Evolutionary conservation across 352 stramenopile genomes (phyloP), one percentile per base, ranked within the genome.

Genomic region (Phytopythium chamaehyphon): DNA sequence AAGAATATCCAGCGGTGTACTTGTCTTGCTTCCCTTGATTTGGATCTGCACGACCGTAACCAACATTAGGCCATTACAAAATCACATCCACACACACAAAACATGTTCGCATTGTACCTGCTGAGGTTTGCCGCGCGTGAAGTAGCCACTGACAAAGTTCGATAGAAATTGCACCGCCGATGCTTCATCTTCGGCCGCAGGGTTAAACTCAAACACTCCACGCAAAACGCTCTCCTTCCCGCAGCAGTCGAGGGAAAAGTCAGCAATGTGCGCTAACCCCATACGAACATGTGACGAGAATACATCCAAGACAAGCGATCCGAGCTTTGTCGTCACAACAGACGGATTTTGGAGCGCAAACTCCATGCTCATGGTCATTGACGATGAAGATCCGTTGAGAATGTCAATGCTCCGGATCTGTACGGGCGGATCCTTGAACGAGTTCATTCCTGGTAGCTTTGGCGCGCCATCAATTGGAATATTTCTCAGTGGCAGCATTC

Each of bases 141-240:
- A 93, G 61, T 88, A 93, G 2, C 83, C 83, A 21, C 54, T 83
- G 6, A 93, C 83, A 55, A 93, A 93, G 43, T 90, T 90, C 3
- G 83, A 93, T n/a, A 93, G 60, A 50, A 93, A 93, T 28, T 50
- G 70, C 28, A 72, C 58, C 11, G 77, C 64, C 15, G 51, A 65
- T 0, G 40, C 46, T 14, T 69, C 22, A 36, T 86, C 74, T 2
- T 37, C 38, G 9, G 26, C 24, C 0, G 50, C 47, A 15, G 83
- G 83, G 19, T 73, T 54, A n/a, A 88, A 89, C 19, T 69, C 58
- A 26, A 93, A 93, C 26, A 21, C 70, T 36, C 81, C 83, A 1
- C 39, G 54, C 18, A 93, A 47, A 52, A 86, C 49, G 1, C 76
- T 85, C 47, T 63, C 44, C 46, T 78, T 58, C 9, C 72, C 67